A percentile compares a stretch with the other conserved stretches of the same genome.
Conservation (phyloP, 331 rosid genomes). For the Prunus yedoensis region DNA sequence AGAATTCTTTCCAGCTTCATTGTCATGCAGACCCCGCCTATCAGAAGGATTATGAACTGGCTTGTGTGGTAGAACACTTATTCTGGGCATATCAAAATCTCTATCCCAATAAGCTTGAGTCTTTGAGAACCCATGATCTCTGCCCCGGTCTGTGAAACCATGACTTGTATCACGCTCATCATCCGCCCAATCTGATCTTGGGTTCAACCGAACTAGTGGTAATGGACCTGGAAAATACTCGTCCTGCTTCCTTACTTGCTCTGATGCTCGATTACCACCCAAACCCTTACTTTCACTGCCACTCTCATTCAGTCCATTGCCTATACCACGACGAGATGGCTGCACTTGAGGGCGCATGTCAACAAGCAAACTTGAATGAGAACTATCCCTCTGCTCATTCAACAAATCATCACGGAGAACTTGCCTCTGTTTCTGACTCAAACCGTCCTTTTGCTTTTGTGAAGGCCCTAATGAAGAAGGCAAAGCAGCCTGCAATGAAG, state of each 20-base stretch:
- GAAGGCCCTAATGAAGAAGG: slow-evolving; percentile 45
- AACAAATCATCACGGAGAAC: slow-evolving; percentile 32
- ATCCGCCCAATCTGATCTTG: slow-evolving; percentile 96
- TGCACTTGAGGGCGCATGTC: slow-evolving; percentile 45
- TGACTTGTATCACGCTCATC: slow-evolving; percentile 96
- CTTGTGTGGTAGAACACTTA: slow-evolving; percentile 62
- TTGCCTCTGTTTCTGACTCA: slow-evolving; percentile 52
- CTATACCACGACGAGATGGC: slow-evolving; percentile 26
- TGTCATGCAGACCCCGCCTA: slow-evolving; percentile 65
- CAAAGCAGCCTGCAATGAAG: slow-evolving; percentile 78
- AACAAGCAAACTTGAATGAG: slow-evolving; percentile 32
- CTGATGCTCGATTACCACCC: slow-evolving; percentile 35
- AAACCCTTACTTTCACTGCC: slow-evolving; percentile 33
- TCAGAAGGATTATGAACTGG: slow-evolving; percentile 44
- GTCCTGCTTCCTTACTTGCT: slow-evolving; percentile 51
- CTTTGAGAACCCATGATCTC: slow-evolving; percentile 66
- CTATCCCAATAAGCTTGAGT: slow-evolving; percentile 73
- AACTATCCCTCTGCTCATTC: slow-evolving; percentile 44
- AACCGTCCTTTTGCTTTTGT: slow-evolving; percentile 64
- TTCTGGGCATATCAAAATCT: slow-evolving; percentile 80
- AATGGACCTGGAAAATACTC: slow-evolving; percentile 73
- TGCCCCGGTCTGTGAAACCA: slow-evolving; percentile 54
- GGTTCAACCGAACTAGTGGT: slow-evolving; percentile 70
- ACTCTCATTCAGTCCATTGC: slow-evolving; percentile 35
- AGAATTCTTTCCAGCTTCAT: slow-evolving; percentile 69